These are phyloP conservation scores for Akanthomyces uredinophilus DNA, from an alignment of 2,329 filamentous ascomycete species.

Conservation along the genomic window DNA sequence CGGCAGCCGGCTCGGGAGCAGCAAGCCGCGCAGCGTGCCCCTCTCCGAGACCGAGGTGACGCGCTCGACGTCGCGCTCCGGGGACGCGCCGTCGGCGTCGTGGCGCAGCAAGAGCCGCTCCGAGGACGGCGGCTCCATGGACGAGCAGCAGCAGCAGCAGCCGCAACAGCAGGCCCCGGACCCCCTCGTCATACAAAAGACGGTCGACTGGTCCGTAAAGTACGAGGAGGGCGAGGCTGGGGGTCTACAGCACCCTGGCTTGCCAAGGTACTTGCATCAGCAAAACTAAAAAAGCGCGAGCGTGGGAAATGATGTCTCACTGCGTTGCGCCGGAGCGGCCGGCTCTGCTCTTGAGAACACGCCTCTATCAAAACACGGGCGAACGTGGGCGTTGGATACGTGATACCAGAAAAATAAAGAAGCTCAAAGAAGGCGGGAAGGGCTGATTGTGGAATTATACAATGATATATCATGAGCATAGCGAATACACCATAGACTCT, in stretches of 20 bases:
- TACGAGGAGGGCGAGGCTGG: conserved; percentile 5
- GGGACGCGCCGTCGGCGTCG: not conserved
- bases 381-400: too few relatives aligned
- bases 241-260: conserved; percentile 9
- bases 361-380: too few relatives aligned
- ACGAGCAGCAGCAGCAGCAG: not conserved
- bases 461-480: too few relatives aligned
- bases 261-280: not conserved
- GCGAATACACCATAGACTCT: too few relatives aligned
- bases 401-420: too few relatives aligned
- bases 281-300: not conserved
- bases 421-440: too few relatives aligned
- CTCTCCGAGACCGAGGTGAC: conserved; percentile 4
- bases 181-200: conserved; percentile 11
- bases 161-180: not conserved
- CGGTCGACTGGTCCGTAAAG: conserved; percentile 14
- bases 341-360: too few relatives aligned
- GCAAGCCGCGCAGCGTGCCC: not conserved
- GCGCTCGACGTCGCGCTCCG: not conserved
- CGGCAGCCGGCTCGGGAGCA: not conserved
- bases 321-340: too few relatives aligned
- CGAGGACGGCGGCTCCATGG: not conserved
- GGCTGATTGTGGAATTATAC: too few relatives aligned
- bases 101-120: conserved; percentile 2
- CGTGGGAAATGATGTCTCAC: too few relatives aligned